Conservation (phyloP, 1,284 basidiomycete genomes). For the Vanrija humicola region DNA sequence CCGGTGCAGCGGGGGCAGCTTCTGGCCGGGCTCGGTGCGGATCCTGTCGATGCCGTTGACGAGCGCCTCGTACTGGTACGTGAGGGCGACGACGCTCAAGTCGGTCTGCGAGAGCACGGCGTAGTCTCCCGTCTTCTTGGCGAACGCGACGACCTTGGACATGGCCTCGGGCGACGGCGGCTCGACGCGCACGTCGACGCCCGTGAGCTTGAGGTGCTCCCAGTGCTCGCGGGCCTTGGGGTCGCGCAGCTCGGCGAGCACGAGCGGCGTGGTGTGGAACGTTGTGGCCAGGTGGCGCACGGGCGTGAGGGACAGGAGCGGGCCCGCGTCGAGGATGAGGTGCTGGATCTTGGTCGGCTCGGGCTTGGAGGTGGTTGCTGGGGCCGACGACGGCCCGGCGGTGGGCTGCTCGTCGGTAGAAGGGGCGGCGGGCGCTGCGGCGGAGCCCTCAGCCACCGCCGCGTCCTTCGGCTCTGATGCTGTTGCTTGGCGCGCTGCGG, state of each 20-base stretch:
- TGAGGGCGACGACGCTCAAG: constrained; percentile 85
- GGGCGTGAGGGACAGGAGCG: constrained; percentile 78
- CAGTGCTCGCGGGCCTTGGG: constrained; percentile 79
- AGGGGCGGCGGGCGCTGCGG: not conserved
- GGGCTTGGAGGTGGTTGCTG: constrained; percentile 14
- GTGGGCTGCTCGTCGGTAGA: too few species aligned
- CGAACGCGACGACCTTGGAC: constrained; percentile 78
- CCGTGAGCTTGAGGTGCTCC: constrained; percentile 59
- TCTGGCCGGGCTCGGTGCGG: constrained; percentile 53
- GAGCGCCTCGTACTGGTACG: constrained; percentile 67
- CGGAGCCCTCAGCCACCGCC: not conserved
- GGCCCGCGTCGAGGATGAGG: constrained; percentile 87
- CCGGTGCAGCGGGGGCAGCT: constrained; percentile 8
- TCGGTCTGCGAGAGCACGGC: constrained; percentile 88
- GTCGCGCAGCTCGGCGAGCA: constrained; percentile 83
- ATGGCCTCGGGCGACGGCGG: constrained; percentile 69
- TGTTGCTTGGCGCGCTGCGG: constrained; percentile 5
- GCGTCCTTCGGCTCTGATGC: not conserved
- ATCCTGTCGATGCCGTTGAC: constrained; percentile 53
- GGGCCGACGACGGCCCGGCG: not conserved
- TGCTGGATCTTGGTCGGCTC: constrained; percentile 55
- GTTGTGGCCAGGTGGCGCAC: constrained; percentile 74
- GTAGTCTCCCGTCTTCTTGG: constrained; percentile 96
- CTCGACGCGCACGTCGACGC: constrained; percentile 69
- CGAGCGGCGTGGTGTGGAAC: constrained; percentile 82